These are phyloP conservation scores for Bidens hawaiensis DNA, from an alignment of 140 eudicot species.

Conservation along the genomic window DNA sequence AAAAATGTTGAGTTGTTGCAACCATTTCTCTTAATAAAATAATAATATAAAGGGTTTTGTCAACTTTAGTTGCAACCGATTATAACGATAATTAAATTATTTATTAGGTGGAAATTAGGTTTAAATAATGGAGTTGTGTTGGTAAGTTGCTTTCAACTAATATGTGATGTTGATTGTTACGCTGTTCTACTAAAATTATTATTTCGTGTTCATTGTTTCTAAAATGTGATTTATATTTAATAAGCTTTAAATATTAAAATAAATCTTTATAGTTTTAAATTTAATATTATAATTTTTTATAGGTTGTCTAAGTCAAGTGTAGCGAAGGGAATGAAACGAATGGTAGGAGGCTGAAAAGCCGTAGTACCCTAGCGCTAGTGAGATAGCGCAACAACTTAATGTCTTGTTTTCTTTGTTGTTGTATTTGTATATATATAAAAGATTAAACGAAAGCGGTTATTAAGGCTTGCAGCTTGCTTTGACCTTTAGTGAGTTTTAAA, in stretches of 20 bases:
- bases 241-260: not conserved
- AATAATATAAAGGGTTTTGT: not conserved
- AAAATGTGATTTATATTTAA: not conserved
- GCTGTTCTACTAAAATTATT: not conserved
- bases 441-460: not conserved
- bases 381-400: not conserved
- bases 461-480: not conserved
- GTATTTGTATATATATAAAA: not conserved
- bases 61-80: slow-evolving; percentile 37
- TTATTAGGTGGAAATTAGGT: slow-evolving; percentile 31
- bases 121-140: slow-evolving; percentile 26
- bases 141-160: slow-evolving; percentile 22
- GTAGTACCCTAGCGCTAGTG: not conserved
- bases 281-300: no score
- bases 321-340: not conserved
- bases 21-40: slow-evolving; percentile 27
- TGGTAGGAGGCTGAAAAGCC: not conserved
- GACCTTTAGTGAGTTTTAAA: not conserved
- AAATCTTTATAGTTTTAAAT: not conserved
- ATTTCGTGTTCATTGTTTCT: not conserved
- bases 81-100: slow-evolving; percentile 21
- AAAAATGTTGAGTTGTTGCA: slow-evolving; percentile 43
- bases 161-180: slow-evolving; percentile 14
- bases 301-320: not conserved
- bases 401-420: not conserved